Evolutionary conservation across 495 filamentous ascomycete species (phyloP).

Genomic region (Penicillium cataractarum): DNA sequence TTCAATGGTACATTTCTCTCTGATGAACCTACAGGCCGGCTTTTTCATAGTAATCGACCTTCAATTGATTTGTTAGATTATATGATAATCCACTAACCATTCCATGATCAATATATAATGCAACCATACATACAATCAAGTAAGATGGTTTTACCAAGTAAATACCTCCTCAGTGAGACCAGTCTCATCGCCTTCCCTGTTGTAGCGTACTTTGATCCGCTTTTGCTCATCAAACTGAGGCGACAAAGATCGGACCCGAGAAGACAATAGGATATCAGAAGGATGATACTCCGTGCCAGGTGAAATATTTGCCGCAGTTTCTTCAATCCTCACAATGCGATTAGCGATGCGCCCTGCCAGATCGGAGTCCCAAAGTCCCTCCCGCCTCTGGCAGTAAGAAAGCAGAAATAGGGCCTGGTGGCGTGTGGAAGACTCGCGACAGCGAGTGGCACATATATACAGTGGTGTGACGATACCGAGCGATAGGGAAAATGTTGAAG

Average conservation of each 20-base stretch:
- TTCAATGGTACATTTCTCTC: too few relatives aligned
- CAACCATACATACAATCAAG: not conserved
- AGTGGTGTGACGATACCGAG: conserved; percentile 29
- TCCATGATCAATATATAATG: not conserved
- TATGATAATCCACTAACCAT: not conserved
- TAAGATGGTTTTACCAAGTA: not conserved
- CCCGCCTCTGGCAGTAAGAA: conserved; percentile 34
- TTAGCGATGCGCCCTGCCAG: conserved; percentile 53
- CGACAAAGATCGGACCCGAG: conserved; percentile 17
- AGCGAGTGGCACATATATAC: conserved; percentile 26
- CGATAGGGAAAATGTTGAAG: conserved; percentile 21
- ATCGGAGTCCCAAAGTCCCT: conserved; percentile 64
- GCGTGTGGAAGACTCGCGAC: conserved; percentile 24
- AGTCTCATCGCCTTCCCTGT: not conserved
- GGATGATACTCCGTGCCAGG: conserved; percentile 13
- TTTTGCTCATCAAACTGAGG: conserved; percentile 10
- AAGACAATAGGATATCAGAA: conserved; percentile 12
- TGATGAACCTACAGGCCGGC: too few relatives aligned
- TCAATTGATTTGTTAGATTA: not conserved
- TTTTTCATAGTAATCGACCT: not conserved
- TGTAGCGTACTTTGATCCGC: conserved; percentile 15
- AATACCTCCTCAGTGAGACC: conserved; percentile 8
- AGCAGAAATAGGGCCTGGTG: conserved; percentile 24
- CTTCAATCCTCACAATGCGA: conserved; percentile 57
- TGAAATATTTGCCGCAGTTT: conserved; percentile 33